Conservation (phyloP, 169 alveolate genomes). For the Babesia microti region DNA sequence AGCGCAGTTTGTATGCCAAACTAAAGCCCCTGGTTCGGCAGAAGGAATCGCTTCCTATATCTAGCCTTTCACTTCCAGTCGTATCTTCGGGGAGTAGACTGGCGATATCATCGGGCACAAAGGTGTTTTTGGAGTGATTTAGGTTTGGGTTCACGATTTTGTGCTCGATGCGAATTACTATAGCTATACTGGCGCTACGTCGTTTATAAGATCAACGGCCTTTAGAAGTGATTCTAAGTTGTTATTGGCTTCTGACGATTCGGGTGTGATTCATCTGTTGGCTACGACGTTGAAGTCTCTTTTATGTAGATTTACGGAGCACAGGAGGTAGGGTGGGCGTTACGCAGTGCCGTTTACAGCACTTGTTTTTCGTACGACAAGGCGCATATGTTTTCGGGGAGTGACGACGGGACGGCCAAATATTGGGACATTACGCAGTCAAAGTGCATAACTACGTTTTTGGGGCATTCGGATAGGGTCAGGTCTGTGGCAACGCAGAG, state of each 20-base stretch:
- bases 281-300: conserved; percentile 28
- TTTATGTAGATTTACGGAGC: conserved; percentile 22
- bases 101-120: background rate
- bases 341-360: conserved; percentile 17
- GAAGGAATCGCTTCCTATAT: no score
- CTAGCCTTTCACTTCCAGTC: no score
- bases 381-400: conserved; percentile 25
- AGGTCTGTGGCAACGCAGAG: conserved; percentile 13
- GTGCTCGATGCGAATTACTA: background rate
- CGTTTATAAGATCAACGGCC: conserved; percentile 26
- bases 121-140: background rate
- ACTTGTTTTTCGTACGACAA: conserved; percentile 16
- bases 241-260: conserved; percentile 38
- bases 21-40: no score
- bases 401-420: conserved; percentile 34
- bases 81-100: conserved; percentile 1
- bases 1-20: no score
- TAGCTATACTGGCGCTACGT: conserved; percentile 15
- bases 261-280: conserved; percentile 30
- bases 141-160: background rate
- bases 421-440: conserved; percentile 29
- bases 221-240: conserved; percentile 30
- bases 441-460: conserved; percentile 5
- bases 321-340: no score
- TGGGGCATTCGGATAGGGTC: conserved; percentile 23